Percentiles rank a stretch among this genome's conserved stretches.
Evolutionary conservation across 192 early-diverging fungal genomes (phyloP).

Genomic region (Neocallimastix lanati): DNA sequence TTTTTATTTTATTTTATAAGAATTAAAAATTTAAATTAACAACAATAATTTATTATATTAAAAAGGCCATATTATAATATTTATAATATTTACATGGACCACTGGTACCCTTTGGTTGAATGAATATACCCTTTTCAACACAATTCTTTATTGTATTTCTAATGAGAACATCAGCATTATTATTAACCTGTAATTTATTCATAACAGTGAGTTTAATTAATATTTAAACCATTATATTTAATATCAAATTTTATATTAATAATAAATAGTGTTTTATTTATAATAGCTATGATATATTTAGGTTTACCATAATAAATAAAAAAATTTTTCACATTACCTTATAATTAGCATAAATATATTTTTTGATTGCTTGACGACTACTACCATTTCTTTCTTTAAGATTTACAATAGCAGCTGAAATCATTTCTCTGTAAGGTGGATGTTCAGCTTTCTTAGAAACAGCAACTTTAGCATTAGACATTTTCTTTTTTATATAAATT

Average conservation of each 20-base stretch:
- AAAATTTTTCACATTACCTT: too few species aligned
- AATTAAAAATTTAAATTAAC: too few species aligned
- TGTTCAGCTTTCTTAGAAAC: constrained; percentile 16
- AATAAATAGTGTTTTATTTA: too few species aligned
- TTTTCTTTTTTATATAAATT: constrained; percentile 22
- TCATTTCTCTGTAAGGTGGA: constrained; percentile 7
- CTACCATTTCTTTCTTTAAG: constrained; percentile 56
- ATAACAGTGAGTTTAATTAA: too few species aligned
- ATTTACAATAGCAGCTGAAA: constrained; percentile 24
- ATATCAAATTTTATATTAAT: too few species aligned
- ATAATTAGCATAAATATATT: constrained; percentile 59
- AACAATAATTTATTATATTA: too few species aligned
- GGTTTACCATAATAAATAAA: too few species aligned
- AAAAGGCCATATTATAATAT: background rate
- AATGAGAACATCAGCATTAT: constrained; percentile 32
- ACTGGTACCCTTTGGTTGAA: constrained; percentile 39
- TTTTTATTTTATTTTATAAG: too few species aligned
- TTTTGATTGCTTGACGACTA: constrained; percentile 56
- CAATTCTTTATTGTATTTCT: constrained; percentile 49
- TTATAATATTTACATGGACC: background rate
- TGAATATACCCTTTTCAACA: constrained; percentile 35
- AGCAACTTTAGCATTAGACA: constrained; percentile 8
- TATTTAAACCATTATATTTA: too few species aligned
- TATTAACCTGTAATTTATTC: constrained; percentile 4
- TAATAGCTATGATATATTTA: too few species aligned